Evolutionary conservation across 1,284 basidiomycete genomes (phyloP), one percentile per base, ranked within the genome.

Genomic region (Pyrrhoderma lamaoense): DNA sequence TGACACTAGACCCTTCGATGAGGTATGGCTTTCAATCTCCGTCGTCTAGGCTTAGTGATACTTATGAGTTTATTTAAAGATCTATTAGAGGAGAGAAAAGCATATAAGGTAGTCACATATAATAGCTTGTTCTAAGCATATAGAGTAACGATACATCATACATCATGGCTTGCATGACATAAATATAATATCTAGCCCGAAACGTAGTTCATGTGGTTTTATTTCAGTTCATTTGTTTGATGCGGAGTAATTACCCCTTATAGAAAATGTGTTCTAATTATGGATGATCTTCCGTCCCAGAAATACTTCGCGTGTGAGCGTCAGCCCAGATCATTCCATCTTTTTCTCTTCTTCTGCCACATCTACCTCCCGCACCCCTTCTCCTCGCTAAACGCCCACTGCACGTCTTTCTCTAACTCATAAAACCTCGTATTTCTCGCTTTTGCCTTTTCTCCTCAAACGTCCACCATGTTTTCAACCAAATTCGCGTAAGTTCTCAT

Each of bases 1-100:
- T 45, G 95, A 99, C 66, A 98, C 94, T 5, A 72, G 94, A 59
- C 95, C 95, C 5, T 99, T 98, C 67, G 95, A 98, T 67, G 93
- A 97, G 82, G 90, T 94, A 58, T 54, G 69, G 60, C 14, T 23
- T 38, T 42, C 25, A n/a, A 37, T 42, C 22, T 36, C 25, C 37
- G 19, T n/a, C n/a, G 25, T 42, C 27, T 22, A 16, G 37, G 35
- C 42, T 49, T 38, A 11, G 8, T n/a, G 22, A 19, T 8, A 27
- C 37, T 16, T 31, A 2, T 18, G 25, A 13, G 18, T 45, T 47
- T 35, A 18, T 7, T 13, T 51, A 45, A 23, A 55, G 53, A 55
- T 55, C 25, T 55, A 55, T 25, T 56, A 54, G 40, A 51, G 37
- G 14, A 11, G 14, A 27, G 19, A 14, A 40, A 16, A 8, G n/a